Percentiles rank a stretch among this genome's conserved stretches.
Conservation (phyloP, 208 protist species). For the Leishmania tarentolae region DNA sequence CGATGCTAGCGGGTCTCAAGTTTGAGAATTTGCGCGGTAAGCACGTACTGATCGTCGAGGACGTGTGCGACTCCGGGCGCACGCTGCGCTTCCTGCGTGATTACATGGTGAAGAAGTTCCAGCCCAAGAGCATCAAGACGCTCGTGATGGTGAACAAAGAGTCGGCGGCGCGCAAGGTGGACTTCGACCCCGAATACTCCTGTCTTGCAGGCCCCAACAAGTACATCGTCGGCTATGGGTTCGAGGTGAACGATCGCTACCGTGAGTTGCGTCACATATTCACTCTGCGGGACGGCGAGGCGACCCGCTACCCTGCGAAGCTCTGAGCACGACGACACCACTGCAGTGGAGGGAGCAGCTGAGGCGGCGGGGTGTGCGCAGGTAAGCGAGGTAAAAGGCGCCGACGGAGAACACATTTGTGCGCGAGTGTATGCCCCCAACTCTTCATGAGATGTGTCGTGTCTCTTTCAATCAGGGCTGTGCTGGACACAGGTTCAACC, state of each 20-base stretch:
- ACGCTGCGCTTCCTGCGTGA: constrained; percentile 72
- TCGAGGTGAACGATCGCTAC: constrained; percentile 92
- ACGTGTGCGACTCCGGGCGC: constrained; percentile 85
- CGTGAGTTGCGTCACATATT: constrained; percentile 83
- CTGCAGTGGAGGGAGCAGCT: no score
- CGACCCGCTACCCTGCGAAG: constrained; percentile 54
- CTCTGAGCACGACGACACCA: constrained; percentile 31
- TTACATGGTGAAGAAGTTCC: constrained; percentile 39
- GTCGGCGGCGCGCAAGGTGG: constrained; percentile 55
- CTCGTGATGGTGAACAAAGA: constrained; percentile 86
- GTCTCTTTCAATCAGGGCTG: background rate
- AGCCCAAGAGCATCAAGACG: constrained; percentile 68
- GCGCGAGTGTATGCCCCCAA: background rate
- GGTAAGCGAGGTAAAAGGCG: background rate
- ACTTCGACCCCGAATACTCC: constrained; percentile 59
- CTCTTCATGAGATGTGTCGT: background rate
- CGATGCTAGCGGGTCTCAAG: constrained; percentile 52
- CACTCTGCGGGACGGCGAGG: constrained; percentile 66
- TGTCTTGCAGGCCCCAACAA: constrained; percentile 69
- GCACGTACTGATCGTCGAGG: constrained; percentile 91
- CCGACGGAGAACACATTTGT: background rate
- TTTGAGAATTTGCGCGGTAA: constrained; percentile 70
- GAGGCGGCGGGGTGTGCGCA: background rate
- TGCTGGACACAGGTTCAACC: background rate
- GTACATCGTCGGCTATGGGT: constrained; percentile 93